These are phyloP conservation scores for Breviolum minutum DNA, from an alignment of 73 alveolate genomes.

Conservation along the genomic window DNA sequence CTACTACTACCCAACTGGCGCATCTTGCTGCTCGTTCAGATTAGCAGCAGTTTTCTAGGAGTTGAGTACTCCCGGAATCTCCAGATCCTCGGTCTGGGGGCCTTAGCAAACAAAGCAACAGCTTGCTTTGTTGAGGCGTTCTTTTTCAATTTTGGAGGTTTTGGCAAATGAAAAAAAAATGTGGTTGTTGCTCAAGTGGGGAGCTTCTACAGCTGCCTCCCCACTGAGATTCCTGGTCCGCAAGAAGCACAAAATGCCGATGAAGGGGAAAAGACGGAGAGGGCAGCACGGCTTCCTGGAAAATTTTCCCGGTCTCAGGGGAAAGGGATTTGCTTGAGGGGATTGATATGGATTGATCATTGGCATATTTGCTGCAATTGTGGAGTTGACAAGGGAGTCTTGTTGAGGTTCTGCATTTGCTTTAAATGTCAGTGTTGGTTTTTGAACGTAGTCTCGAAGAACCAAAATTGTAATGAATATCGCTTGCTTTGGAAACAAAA, in stretches of 20 bases:
- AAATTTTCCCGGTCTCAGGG: too few species aligned
- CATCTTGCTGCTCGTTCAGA: too few species aligned
- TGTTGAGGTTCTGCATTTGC: not conserved
- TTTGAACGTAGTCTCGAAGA: too few species aligned
- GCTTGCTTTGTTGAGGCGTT: not conserved
- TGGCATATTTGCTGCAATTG: too few species aligned
- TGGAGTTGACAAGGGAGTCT: not conserved
- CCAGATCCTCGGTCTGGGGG: not conserved
- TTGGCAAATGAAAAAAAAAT: not conserved
- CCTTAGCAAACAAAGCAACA: not conserved
- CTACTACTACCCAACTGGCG: too few species aligned
- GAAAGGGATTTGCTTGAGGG: too few species aligned
- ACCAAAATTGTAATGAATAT: too few species aligned
- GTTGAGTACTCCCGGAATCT: not conserved
- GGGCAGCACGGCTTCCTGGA: not conserved
- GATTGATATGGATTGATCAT: too few species aligned
- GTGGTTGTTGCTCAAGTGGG: too few species aligned
- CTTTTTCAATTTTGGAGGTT: not conserved
- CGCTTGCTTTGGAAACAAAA: too few species aligned
- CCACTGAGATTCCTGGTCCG: not conserved
- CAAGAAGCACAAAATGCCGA: not conserved
- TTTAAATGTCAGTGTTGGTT: not conserved
- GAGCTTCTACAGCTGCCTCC: not conserved
- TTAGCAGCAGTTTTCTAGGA: too few species aligned
- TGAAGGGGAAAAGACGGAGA: constrained; percentile 6